These are phyloP conservation scores for Mrakia frigida DNA, from an alignment of 768 basidiomycete genomes.

Conservation along the genomic window DNA sequence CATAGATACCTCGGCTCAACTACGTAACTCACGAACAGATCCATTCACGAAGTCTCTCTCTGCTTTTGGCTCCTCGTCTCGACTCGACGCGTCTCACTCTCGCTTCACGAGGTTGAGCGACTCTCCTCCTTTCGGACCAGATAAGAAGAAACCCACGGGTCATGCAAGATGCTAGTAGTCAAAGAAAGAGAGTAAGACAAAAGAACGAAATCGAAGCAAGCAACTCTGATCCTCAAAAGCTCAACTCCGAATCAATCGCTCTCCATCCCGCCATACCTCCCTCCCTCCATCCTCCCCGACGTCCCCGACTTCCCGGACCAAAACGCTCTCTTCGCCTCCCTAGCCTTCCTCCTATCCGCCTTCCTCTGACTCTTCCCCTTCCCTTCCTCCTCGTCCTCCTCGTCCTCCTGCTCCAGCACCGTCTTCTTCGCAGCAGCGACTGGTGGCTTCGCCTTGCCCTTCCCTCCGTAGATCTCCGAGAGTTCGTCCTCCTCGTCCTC, in stretches of 20 bases:
- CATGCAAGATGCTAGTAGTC: background rate
- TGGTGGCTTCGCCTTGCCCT: background rate
- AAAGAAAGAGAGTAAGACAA: background rate
- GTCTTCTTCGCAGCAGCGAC: background rate
- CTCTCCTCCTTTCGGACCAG: too few relatives aligned
- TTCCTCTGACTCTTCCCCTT: background rate
- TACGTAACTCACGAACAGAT: too few relatives aligned
- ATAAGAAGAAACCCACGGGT: background rate
- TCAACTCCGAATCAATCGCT: background rate
- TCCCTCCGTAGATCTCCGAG: background rate
- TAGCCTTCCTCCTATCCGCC: slow-evolving; percentile 22
- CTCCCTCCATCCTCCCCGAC: slow-evolving; percentile 13
- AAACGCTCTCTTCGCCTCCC: slow-evolving; percentile 25
- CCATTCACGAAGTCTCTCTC: background rate
- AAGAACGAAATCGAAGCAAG: background rate
- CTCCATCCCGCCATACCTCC: slow-evolving; percentile 11
- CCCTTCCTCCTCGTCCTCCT: slow-evolving; percentile 20
- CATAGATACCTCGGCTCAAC: too few relatives aligned
- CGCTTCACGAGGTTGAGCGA: too few relatives aligned
- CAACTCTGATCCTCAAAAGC: background rate
- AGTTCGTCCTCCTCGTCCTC: slow-evolving; percentile 23
- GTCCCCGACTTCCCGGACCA: slow-evolving; percentile 26
- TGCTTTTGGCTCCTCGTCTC: background rate
- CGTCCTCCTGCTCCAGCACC: background rate
- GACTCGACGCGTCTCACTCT: background rate